These are phyloP conservation scores for Drechslerella dactyloides DNA, from an alignment of 2,329 filamentous ascomycete species.

Conservation along the genomic window DNA sequence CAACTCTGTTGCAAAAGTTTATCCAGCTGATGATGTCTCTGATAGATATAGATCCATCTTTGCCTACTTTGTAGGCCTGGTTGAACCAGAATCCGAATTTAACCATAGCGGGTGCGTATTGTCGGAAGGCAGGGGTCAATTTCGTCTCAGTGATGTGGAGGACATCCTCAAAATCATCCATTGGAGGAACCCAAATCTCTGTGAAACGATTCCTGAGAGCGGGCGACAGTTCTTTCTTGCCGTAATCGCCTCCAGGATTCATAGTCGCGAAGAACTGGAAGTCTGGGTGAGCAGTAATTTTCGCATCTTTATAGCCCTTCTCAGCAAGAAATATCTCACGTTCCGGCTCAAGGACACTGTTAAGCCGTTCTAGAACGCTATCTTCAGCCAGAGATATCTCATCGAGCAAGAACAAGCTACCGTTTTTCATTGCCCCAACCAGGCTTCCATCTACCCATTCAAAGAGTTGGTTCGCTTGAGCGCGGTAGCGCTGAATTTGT, in stretches of 20 bases:
- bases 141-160: conserved; percentile 84
- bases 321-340: conserved; percentile 88
- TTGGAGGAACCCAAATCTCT: conserved; percentile 94
- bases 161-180: conserved; percentile 84
- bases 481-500: conserved; percentile 61
- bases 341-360: conserved; percentile 91
- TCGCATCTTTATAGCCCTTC: conserved; percentile 84
- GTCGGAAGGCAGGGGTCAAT: conserved; percentile 65
- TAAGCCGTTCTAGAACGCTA: conserved; percentile 92
- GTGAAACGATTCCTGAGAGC: conserved; percentile 96
- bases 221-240: conserved; percentile 95
- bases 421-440: conserved; percentile 88
- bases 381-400: conserved; percentile 98
- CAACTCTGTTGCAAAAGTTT: conserved; percentile 78
- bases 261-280: conserved; percentile 99
- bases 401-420: conserved; percentile 89
- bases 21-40: conserved; percentile 93
- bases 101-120: conserved; percentile 73
- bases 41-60: conserved; percentile 81
- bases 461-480: conserved; percentile 82
- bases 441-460: conserved; percentile 96
- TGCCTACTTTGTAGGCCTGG: conserved; percentile 74
- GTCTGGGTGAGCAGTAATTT: conserved; percentile 74
- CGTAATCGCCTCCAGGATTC: conserved; percentile 98
- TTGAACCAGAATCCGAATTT: conserved; percentile 94